Evolutionary conservation across 1,284 basidiomycete genomes (phyloP), one percentile per base, ranked within the genome.

Genomic region (Melampsora americana): DNA sequence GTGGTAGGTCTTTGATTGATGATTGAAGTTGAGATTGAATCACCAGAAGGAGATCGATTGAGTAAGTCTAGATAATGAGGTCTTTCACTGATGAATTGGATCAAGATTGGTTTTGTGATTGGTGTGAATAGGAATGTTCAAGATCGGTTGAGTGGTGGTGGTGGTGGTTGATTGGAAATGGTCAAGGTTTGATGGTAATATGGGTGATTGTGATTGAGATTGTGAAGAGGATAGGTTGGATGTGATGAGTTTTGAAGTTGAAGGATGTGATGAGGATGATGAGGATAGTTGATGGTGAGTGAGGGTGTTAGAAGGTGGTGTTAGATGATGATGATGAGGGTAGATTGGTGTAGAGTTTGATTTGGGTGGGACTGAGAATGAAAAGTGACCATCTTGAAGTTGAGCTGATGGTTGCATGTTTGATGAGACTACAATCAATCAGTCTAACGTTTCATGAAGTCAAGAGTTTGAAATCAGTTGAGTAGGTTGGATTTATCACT

Each of bases 301-400:
- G n/a, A n/a, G n/a, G n/a, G n/a, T n/a, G n/a, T n/a, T n/a, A n/a
- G n/a, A n/a, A n/a, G n/a, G n/a, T 59, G 6, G 28, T 11, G 11
- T 0, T 67, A 9, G 66, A 26, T 66, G 65, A 39, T 32, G 65
- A n/a, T 28, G 60, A 6, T 62, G n/a, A n/a, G 18, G 3, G n/a
- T 30, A 62, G 61, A 20, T 62, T 30, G 42, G 28, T 28, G 48
- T 48, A 32, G 53, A 23, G 1, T 50, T n/a, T 4, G 69, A 59
- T 46, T 70, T 70, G 18, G 69, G 69, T 18, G 69, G 69, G n/a
- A 70, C 69, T 30, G 69, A 62, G 59, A 70, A 70, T 39, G 69
- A 61, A 42, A 70, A 70, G 53, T 60, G 48, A 18, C 30, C 50
- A 28, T 70, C 69, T n/a, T 70, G 69, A 9, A 32, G 59, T 46